Percentiles rank a stretch among this genome's conserved stretches.
phyloP scores from a whole-genome alignment of 2,329 filamentous ascomycete species.

The Talaromyces albobiverticillius region DNA sequence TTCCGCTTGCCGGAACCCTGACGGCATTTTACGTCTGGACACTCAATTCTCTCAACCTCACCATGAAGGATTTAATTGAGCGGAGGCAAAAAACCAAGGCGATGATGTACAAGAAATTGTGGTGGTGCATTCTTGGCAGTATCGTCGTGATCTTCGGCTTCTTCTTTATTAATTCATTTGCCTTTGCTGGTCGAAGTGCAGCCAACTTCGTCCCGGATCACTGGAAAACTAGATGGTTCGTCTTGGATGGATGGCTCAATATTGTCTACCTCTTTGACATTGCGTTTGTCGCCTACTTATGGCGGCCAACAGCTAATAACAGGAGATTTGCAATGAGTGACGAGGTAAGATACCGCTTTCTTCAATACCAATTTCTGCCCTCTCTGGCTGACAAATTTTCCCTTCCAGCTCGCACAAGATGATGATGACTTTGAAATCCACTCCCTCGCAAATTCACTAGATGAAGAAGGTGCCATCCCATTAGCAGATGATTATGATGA shows the following conservation, averaged over 20 bases:
- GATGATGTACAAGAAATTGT: slow-evolving; percentile 94
- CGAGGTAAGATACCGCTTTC: slow-evolving; percentile 57
- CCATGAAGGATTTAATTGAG: slow-evolving; percentile 92
- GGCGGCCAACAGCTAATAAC: slow-evolving; percentile 96
- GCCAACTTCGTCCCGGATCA: slow-evolving; percentile 92
- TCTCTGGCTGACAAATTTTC: slow-evolving; percentile 27
- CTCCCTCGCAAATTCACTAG: slow-evolving; percentile 75
- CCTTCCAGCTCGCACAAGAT: slow-evolving; percentile 77
- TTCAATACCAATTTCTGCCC: not conserved
- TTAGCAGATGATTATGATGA: slow-evolving; percentile 32
- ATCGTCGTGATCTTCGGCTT: slow-evolving; percentile 96
- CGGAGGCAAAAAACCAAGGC: slow-evolving; percentile 93
- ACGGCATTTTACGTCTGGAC: slow-evolving; percentile 99
- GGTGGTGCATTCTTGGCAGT: slow-evolving; percentile 93
- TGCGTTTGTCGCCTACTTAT: slow-evolving; percentile 88
- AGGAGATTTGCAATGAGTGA: slow-evolving; percentile 98
- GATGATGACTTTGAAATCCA: slow-evolving; percentile 97
- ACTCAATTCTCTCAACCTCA: slow-evolving; percentile 87
- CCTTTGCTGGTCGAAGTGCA: slow-evolving; percentile 79
- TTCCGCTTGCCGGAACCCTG: slow-evolving; percentile 85
- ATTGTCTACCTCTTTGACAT: slow-evolving; percentile 94
- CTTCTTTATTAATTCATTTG: slow-evolving; percentile 98
- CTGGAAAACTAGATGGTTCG: slow-evolving; percentile 97
- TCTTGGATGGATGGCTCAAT: slow-evolving; percentile 96
- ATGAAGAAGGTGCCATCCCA: slow-evolving; percentile 57